Conservation (phyloP, 2,329 filamentous ascomycete species). For the Biscogniauxia sp. region DNA sequence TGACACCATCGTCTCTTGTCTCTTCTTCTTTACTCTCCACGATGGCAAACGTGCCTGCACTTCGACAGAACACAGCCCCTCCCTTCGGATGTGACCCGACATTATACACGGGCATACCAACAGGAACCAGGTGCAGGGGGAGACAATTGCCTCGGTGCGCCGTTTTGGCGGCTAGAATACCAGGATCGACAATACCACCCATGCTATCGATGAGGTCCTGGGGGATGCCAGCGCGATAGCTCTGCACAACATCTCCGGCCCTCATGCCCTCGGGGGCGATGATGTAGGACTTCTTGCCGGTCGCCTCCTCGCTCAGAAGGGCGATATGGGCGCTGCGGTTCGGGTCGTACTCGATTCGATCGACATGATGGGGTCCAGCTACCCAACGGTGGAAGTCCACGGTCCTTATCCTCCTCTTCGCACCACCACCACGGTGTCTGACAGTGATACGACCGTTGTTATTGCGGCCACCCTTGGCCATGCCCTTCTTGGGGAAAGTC, state of each 20-base stretch:
- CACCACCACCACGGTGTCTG: slow-evolving; percentile 87
- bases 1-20: slow-evolving; percentile 56
- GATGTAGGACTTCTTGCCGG: slow-evolving; percentile 80
- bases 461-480: slow-evolving; percentile 90
- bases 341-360: slow-evolving; percentile 95
- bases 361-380: slow-evolving; percentile 81
- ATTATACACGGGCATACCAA: slow-evolving; percentile 90
- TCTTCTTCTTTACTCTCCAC: slow-evolving; percentile 87
- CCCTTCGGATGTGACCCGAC: slow-evolving; percentile 74
- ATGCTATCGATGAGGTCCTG: slow-evolving; percentile 83
- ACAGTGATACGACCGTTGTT: slow-evolving; percentile 82
- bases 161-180: slow-evolving; percentile 92
- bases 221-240: slow-evolving; percentile 87
- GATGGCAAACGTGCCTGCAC: slow-evolving; percentile 87
- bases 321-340: slow-evolving; percentile 92
- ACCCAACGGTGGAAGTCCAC: slow-evolving; percentile 82
- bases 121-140: slow-evolving; percentile 90
- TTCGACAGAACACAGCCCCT: slow-evolving; percentile 87
- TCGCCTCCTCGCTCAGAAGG: slow-evolving; percentile 72
- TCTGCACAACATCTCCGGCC: slow-evolving; percentile 87
- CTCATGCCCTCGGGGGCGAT: slow-evolving; percentile 93
- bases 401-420: slow-evolving; percentile 85
- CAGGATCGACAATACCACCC: slow-evolving; percentile 89
- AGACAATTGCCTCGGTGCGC: slow-evolving; percentile 93
- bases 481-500: slow-evolving; percentile 90